Base-by-base conservation (phyloP, 805 yeast species). In the Metschnikowia koreensis region DNA sequence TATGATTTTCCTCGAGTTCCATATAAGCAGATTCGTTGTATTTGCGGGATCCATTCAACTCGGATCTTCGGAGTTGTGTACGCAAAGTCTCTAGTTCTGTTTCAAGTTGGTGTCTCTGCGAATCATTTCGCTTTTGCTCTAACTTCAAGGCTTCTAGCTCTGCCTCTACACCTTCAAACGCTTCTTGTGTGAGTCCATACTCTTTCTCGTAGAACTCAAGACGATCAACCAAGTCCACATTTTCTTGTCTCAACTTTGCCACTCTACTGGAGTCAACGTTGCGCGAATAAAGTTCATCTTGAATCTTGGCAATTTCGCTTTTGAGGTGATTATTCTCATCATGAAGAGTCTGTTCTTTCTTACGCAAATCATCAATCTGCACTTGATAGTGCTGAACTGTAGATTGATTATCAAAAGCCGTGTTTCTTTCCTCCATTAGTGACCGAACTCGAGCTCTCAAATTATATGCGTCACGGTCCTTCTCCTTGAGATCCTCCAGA, bases 181-280 rank as follows among this genome's bases (percentile, higher is more conserved):
- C 65, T 6, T 60, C 62, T 40, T 66, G 66, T 8, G 61, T 50
- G 1, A 49, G 51, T 7, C 59, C 66, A 43, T 66, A 67, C 47
- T 69, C 71, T 29, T 53, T 55, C 40, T 69, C 73, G 49, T 65
- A 69, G 51, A 55, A 66, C 8, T 56, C 53, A 10, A 70, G 57
- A 37, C 63, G 64, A 12, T 66, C 66, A 15, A 62, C 52, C 22
- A 69, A 51, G n/a, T 68, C 66, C 10, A 48, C 47, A n/a, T 48
- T 44, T 15, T 60, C 58, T 38, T 50, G 44, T 44, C 60, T 59
- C 15, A 67, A 41, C 22, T 48, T 47, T 5, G 41, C 9, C n/a
- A 33, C 48, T 16, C 50, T 46, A 36, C 58, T 57, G 6, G 64
- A 41, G 27, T 52, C 60, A 3, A 56, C 39, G 28, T 59, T 58